These are phyloP conservation scores for Apiotrichum veenhuisii DNA, from an alignment of 1,284 basidiomycete species.

Conservation along the genomic window DNA sequence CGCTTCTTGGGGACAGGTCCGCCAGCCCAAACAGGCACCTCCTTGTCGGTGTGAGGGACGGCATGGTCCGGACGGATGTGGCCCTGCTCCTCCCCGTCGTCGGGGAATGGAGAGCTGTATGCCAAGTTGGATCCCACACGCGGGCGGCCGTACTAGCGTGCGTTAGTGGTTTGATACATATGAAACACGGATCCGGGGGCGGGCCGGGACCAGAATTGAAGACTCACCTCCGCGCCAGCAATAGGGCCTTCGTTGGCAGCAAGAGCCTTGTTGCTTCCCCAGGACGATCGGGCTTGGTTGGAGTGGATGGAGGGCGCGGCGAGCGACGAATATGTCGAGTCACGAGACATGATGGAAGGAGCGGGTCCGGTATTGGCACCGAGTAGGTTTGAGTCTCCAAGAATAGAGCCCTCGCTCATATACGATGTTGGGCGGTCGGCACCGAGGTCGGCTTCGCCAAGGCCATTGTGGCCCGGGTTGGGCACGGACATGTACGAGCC, in stretches of 20 bases:
- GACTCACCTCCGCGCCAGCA: constrained; percentile 29
- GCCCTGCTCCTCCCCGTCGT: constrained; percentile 35
- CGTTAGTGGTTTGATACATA: too few relatives aligned
- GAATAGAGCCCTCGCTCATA: not conserved
- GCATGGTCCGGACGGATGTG: constrained; percentile 32
- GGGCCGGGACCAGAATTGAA: not conserved
- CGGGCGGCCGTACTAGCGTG: not conserved
- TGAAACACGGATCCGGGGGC: not conserved
- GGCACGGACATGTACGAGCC: constrained; percentile 1
- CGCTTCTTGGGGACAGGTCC: constrained; percentile 12
- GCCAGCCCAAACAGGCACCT: constrained; percentile 35
- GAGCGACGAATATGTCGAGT: constrained; percentile 33
- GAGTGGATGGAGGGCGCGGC: constrained; percentile 9
- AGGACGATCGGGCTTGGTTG: constrained; percentile 12
- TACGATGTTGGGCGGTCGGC: constrained; percentile 2
- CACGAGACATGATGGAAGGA: constrained; percentile 40
- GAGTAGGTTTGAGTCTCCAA: constrained; percentile 1
- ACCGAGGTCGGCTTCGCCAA: constrained; percentile 2
- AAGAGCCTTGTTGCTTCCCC: constrained; percentile 22
- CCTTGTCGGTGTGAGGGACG: constrained; percentile 24
- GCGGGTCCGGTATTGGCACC: constrained; percentile 16
- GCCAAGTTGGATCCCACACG: constrained; percentile 30
- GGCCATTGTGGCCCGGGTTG: not conserved
- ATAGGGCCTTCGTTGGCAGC: constrained; percentile 23
- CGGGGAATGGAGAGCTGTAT: constrained; percentile 29